phyloP scores from a whole-genome alignment of 768 basidiomycete species.

The Auriscalpium vulgare region DNA sequence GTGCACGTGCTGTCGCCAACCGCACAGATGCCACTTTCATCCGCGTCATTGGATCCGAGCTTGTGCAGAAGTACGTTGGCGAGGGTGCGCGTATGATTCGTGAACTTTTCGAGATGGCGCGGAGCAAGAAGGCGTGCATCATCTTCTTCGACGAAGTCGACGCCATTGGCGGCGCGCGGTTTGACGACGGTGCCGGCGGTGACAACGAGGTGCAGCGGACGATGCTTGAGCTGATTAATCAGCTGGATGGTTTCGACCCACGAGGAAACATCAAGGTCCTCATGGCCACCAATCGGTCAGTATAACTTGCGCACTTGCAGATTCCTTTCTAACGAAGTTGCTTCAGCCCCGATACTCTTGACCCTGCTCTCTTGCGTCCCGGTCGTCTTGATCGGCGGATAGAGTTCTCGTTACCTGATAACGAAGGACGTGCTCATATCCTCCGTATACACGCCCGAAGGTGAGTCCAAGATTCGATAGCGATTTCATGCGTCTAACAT shows the following conservation, averaged over 20 bases:
- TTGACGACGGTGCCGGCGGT: slow-evolving; percentile 97
- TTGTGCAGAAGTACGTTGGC: slow-evolving; percentile 99
- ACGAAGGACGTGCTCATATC: slow-evolving; percentile 94
- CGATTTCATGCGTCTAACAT: slow-evolving; percentile 4
- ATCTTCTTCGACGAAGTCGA: slow-evolving; percentile 99
- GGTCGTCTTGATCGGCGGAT: slow-evolving; percentile 96
- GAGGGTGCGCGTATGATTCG: slow-evolving; percentile 99
- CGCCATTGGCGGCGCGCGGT: slow-evolving; percentile 95
- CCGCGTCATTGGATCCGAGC: slow-evolving; percentile 96
- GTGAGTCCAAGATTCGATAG: slow-evolving; percentile 29
- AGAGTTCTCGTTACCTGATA: slow-evolving; percentile 91
- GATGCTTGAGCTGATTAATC: slow-evolving; percentile 98
- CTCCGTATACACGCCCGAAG: slow-evolving; percentile 94
- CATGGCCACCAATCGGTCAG: slow-evolving; percentile 96
- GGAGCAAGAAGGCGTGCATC: slow-evolving; percentile 97
- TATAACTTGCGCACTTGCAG: slow-evolving; percentile 3
- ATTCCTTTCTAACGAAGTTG: slow-evolving; percentile 3
- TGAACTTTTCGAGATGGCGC: slow-evolving; percentile 98
- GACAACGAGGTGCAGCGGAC: slow-evolving; percentile 99
- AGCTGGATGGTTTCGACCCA: slow-evolving; percentile 96
- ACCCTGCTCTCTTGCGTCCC: slow-evolving; percentile 92
- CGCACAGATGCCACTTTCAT: slow-evolving; percentile 99
- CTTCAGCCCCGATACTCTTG: slow-evolving; percentile 91
- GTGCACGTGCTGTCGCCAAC: slow-evolving; percentile 96
- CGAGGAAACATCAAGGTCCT: slow-evolving; percentile 99